A percentile compares a stretch with the other conserved stretches of the same genome.
Evolutionary conservation across 768 basidiomycete species (phyloP).

Genomic region (Cystoderma amianthinum): DNA sequence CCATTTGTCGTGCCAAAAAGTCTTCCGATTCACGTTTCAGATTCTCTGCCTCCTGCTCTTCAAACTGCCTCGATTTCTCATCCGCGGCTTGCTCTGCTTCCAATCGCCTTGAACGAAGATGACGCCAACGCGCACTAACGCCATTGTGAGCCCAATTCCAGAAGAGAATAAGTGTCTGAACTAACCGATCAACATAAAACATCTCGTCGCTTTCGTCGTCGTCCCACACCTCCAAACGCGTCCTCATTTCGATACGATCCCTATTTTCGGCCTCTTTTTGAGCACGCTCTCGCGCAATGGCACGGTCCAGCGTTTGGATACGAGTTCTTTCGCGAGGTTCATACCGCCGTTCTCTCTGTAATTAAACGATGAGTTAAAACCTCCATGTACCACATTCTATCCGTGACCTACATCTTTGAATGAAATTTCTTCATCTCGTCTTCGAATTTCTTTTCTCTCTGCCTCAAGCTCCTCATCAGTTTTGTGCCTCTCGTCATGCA

Average conservation of each 20-base stretch:
- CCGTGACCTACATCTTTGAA: slow-evolving; percentile 71
- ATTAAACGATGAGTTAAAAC: too few relatives aligned
- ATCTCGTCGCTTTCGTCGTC: slow-evolving; percentile 89
- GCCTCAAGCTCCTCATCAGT: slow-evolving; percentile 88
- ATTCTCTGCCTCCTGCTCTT: slow-evolving; percentile 83
- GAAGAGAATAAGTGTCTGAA: neutral
- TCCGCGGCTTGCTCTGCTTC: slow-evolving; percentile 80
- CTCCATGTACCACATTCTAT: neutral
- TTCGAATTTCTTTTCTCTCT: slow-evolving; percentile 68
- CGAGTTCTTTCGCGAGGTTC: slow-evolving; percentile 84
- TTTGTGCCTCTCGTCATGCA: slow-evolving; percentile 31
- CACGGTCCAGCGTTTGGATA: slow-evolving; percentile 69
- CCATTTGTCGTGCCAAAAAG: slow-evolving; percentile 92
- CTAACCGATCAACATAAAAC: slow-evolving; percentile 86
- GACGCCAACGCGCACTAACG: slow-evolving; percentile 78
- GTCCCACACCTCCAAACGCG: slow-evolving; percentile 83
- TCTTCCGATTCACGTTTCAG: slow-evolving; percentile 87
- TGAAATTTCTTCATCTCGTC: slow-evolving; percentile 76
- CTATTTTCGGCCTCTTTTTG: slow-evolving; percentile 74
- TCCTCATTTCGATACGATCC: slow-evolving; percentile 73
- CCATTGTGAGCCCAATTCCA: neutral
- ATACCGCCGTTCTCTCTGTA: slow-evolving; percentile 87
- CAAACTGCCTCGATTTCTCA: slow-evolving; percentile 71
- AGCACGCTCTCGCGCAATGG: slow-evolving; percentile 64
- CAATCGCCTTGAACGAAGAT: slow-evolving; percentile 62